These are phyloP conservation scores for Stentor coeruleus DNA, from an alignment of 73 alveolate species.

Conservation along the genomic window DNA sequence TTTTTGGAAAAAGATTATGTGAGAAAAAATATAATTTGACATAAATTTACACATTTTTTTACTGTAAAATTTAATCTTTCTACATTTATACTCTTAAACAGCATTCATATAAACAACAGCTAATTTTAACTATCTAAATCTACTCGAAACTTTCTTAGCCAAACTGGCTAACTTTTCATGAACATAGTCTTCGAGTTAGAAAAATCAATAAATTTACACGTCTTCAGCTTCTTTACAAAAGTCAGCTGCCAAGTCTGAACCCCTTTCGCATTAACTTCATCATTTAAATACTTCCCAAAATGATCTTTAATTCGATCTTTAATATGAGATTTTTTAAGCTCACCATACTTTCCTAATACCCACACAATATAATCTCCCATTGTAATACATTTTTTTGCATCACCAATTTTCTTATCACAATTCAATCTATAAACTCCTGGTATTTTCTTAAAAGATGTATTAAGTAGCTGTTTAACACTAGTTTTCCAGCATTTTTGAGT, in stretches of 20 bases:
- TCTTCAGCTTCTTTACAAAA: neutral
- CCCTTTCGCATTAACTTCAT: neutral
- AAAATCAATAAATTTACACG: neutral
- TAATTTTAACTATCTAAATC: no score
- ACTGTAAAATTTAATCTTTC: no score
- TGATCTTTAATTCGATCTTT: neutral
- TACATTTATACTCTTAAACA: no score
- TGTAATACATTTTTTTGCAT: neutral
- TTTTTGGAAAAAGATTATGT: no score
- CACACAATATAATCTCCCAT: neutral
- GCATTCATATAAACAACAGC: no score
- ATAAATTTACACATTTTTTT: no score
- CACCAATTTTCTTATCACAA: neutral
- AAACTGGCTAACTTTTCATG: neutral
- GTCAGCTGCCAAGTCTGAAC: conserved; percentile 11
- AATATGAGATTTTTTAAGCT: neutral
- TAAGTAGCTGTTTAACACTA: conserved; percentile 12
- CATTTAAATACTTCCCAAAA: neutral
- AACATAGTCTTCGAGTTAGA: neutral
- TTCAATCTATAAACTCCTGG: neutral
- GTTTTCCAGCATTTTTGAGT: neutral
- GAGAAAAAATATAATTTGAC: no score
- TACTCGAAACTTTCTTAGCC: neutral
- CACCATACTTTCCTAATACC: neutral
- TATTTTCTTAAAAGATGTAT: neutral